Base-by-base conservation (phyloP, 1,284 basidiomycete genomes). In the Cystobasidiaceae sp. region DNA sequence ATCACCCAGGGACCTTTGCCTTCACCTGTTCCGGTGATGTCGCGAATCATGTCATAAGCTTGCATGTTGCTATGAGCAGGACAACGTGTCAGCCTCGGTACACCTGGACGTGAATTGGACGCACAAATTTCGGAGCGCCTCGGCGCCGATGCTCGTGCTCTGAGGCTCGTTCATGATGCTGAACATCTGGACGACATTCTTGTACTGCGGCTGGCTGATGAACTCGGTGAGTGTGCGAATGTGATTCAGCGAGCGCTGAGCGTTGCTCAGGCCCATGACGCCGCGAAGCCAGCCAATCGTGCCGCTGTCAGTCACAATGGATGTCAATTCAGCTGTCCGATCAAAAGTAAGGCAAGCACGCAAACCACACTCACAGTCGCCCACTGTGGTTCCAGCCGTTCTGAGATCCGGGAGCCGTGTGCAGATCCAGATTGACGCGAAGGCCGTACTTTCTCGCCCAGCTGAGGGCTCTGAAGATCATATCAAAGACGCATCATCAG, bases 391-490 rank as follows among this genome's bases (percentile, higher is more conserved):
- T n/a, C n/a, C n/a, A 82, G 5, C 80, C 86, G 75, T 71, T 73
- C 76, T 88, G 86, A 57, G 84, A 85, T 23, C 87, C 80, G 2
- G 90, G 90, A 13, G 86, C 80, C 3, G 88, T 85, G 76, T 92
- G 90, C 50, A 93, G 75, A 77, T 94, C 92, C 50, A 94, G 78
- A 71, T 90, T 86, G 67, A 93, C 83, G 32, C 92, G 82, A 3
- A 94, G 71, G 15, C 92, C 91, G 75, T 96, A 94, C 78, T 93
- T 93, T 67, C 90, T 82, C 45, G 86, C 86, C 91, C 90, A 94
- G n/a, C 81, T 79, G 50, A 93, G 75, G 11, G 86, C 81, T 65
- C 86, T 87, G 54, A 90, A 80, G n/a, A n/a, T n/a, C n/a, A n/a
- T n/a, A n/a, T n/a, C n/a, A n/a, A n/a, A n/a, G n/a, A n/a, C n/a